Evolutionary conservation across 305 asterid genomes (phyloP).

Genomic region (Fraxinus platypoda): DNA sequence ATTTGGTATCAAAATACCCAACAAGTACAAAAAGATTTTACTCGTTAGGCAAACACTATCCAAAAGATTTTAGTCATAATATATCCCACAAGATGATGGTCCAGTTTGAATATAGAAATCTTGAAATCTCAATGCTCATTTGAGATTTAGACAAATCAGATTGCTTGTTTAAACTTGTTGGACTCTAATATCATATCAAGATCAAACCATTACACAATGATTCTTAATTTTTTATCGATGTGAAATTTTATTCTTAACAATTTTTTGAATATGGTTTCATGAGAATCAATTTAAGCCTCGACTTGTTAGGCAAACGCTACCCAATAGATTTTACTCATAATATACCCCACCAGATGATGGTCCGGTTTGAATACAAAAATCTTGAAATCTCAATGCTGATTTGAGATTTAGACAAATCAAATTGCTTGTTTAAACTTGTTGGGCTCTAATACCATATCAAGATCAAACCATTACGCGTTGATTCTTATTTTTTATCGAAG

Average conservation of each 20-base stretch:
- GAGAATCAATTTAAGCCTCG: not conserved
- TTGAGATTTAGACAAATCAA: not conserved
- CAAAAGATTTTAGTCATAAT: not conserved
- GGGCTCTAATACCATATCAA: not conserved
- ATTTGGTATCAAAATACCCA: no score
- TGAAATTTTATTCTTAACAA: not conserved
- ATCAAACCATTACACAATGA: not conserved
- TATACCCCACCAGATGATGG: not conserved
- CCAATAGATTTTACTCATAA: not conserved
- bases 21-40: no score
- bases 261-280: not conserved
- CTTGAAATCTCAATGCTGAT: not conserved
- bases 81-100: not conserved
- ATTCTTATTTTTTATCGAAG: not conserved
- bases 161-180: not conserved
- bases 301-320: not conserved
- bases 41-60: not conserved
- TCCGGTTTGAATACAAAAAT: not conserved
- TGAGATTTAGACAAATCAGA: not conserved
- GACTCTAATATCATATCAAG: not conserved
- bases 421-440: not conserved
- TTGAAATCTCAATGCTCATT: not conserved
- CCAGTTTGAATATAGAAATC: not conserved
- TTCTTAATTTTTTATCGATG: not conserved
- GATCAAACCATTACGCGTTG: not conserved